These are phyloP conservation scores for Croton laevigatus DNA, from an alignment of 441 rosid species.

Conservation along the genomic window DNA sequence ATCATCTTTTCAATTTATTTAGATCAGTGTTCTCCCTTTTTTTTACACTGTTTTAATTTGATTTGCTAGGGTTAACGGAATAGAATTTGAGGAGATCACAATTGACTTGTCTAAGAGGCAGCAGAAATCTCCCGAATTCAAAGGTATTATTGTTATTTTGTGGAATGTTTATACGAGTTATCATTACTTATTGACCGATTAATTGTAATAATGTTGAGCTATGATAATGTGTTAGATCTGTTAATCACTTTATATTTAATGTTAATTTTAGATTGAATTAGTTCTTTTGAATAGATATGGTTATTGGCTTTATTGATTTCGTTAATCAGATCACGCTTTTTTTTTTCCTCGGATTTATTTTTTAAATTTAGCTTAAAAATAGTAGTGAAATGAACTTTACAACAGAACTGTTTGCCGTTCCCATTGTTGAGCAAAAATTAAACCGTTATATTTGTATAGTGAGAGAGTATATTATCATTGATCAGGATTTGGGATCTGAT, in stretches of 20 bases:
- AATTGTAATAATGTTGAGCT: background rate
- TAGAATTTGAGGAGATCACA: constrained; percentile 65
- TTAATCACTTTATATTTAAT: background rate
- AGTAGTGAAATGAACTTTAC: background rate
- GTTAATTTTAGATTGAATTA: background rate
- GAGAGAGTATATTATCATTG: background rate
- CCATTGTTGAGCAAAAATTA: background rate
- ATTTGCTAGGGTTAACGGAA: constrained; percentile 32
- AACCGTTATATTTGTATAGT: background rate
- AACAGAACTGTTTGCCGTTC: background rate
- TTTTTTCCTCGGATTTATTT: too few relatives aligned
- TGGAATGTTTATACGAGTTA: background rate
- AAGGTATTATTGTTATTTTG: constrained; percentile 34
- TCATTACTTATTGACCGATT: background rate
- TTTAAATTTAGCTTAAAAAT: background rate
- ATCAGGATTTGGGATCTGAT: background rate
- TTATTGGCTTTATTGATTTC: too few relatives aligned
- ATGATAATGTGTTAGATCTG: background rate
- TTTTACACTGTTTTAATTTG: too few relatives aligned
- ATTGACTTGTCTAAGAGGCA: constrained; percentile 48
- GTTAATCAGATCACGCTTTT: too few relatives aligned
- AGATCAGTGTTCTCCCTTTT: too few relatives aligned
- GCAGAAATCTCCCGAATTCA: constrained; percentile 57
- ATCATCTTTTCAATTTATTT: too few relatives aligned
- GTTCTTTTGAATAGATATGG: background rate